A percentile compares a stretch with the other conserved stretches of the same genome.
Conservation (phyloP, 2,329 filamentous ascomycete species). For the Hortaea werneckii region DNA sequence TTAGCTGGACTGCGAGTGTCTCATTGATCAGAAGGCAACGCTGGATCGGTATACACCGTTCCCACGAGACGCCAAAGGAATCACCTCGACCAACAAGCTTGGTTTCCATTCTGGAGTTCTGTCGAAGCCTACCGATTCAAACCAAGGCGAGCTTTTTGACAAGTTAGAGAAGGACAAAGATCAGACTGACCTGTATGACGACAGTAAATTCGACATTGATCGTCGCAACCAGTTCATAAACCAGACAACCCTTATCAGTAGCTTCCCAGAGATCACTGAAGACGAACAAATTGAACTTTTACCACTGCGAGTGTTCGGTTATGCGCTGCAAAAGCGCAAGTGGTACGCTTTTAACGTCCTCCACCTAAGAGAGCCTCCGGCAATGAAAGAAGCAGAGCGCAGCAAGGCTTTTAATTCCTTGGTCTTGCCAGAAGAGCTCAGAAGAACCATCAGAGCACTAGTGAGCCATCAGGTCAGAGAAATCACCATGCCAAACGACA, state of each 20-base stretch:
- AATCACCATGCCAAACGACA: neutral
- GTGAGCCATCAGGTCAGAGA: neutral
- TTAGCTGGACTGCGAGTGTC: neutral
- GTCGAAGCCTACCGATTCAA: neutral
- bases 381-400: neutral
- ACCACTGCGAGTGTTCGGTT: neutral
- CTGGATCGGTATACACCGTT: neutral
- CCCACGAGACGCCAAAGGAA: neutral
- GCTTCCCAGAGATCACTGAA: neutral
- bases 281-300: neutral
- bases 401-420: neutral
- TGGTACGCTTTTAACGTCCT: constrained; percentile 1
- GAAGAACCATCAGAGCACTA: neutral
- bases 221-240: neutral
- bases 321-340: neutral
- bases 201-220: neutral
- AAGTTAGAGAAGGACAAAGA: neutral
- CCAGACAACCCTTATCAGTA: neutral
- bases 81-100: neutral
- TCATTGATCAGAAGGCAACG: neutral
- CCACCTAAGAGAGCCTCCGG: neutral
- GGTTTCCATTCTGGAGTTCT: neutral
- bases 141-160: neutral
- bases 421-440: neutral
- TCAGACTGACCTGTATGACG: neutral